phyloP scores from a whole-genome alignment of 257 asterid genomes.

The Solanum pinnatisectum region DNA sequence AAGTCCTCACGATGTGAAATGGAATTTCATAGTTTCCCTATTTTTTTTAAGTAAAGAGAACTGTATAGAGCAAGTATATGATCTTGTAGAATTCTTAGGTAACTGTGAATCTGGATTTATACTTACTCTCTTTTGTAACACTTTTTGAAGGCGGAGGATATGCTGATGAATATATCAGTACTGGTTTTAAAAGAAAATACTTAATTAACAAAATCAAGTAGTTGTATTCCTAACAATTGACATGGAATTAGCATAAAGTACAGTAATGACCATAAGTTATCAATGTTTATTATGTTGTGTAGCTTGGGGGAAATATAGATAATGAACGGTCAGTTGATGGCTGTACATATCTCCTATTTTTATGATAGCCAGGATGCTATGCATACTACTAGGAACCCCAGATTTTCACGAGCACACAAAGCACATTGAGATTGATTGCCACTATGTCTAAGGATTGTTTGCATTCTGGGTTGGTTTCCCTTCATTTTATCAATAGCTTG shows the following conservation, averaged over 20 bases:
- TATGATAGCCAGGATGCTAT: neutral
- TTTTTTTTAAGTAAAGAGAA: neutral
- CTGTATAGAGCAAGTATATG: neutral
- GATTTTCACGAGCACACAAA: neutral
- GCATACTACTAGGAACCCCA: neutral
- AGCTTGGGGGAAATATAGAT: neutral
- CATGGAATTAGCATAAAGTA: neutral
- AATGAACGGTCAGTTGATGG: neutral
- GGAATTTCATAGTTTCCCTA: neutral
- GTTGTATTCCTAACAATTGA: neutral
- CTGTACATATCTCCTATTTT: neutral
- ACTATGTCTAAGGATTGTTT: neutral
- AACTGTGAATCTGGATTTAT: neutral
- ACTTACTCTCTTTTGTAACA: neutral
- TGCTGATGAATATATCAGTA: neutral
- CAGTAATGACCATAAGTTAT: neutral
- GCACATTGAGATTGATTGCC: neutral
- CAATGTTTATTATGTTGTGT: neutral
- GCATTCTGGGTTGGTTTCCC: neutral
- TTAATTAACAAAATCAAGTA: neutral
- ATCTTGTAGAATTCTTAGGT: neutral
- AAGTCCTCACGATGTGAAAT: neutral
- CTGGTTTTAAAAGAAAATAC: neutral
- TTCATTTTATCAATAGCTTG: neutral
- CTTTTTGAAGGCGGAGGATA: neutral